phyloP scores from a whole-genome alignment of 805 yeast genomes.

The Zygosaccharomyces bailii region DNA sequence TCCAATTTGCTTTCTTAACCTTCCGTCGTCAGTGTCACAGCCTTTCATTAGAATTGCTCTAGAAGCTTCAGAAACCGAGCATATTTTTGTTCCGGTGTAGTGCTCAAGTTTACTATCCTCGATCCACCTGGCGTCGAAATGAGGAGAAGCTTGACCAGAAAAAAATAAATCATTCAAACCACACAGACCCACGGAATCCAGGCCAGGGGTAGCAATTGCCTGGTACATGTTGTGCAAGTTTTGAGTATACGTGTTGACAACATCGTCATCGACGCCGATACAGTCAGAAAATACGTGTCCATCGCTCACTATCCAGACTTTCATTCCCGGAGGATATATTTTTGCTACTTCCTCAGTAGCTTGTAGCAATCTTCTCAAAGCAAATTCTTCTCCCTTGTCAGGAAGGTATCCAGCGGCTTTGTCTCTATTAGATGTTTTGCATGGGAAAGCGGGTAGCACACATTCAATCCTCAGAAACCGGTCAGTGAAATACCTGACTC shows the following conservation, averaged over 20 bases:
- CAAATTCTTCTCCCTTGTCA: conserved; percentile 51
- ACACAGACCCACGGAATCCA: conserved; percentile 39
- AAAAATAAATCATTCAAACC: conserved; percentile 43
- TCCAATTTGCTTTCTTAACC: conserved; percentile 57
- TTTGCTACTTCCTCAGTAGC: conserved; percentile 34
- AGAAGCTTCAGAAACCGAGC: conserved; percentile 38
- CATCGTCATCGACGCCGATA: conserved; percentile 56
- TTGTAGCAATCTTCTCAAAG: conserved; percentile 39
- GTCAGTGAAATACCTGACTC: conserved; percentile 47
- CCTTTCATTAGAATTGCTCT: conserved; percentile 44
- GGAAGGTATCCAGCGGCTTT: conserved; percentile 51
- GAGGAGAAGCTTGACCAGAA: conserved; percentile 26
- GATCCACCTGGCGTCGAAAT: conserved; percentile 34
- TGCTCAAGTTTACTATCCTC: conserved; percentile 34
- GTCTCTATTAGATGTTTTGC: conserved; percentile 55
- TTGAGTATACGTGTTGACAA: conserved; percentile 47
- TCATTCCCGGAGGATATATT: conserved; percentile 54
- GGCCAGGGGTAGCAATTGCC: conserved; percentile 34
- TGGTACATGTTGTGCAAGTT: conserved; percentile 44
- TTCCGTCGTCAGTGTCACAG: conserved; percentile 56
- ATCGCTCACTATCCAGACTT: conserved; percentile 56
- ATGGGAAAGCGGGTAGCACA: conserved; percentile 62
- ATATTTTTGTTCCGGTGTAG: conserved; percentile 40
- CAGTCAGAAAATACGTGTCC: conserved; percentile 67
- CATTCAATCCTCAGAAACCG: conserved; percentile 49